Conservation (phyloP, 176 grass and related monocot genomes). For the Cenchrus purpureus region DNA sequence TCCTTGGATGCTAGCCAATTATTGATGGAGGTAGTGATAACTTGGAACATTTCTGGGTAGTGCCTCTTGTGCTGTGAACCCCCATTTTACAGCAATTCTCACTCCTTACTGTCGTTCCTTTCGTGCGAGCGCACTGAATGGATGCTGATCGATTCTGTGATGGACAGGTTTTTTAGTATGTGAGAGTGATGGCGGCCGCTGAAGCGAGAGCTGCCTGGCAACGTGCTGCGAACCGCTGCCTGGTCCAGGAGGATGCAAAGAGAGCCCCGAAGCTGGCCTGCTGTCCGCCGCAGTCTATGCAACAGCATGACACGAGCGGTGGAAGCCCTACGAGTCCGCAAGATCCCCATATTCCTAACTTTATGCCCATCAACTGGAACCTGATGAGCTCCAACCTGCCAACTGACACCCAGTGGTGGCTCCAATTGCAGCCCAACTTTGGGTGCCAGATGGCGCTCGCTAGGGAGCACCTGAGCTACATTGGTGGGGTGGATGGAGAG, state of each 20-base stretch:
- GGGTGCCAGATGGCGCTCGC: constrained; percentile 59
- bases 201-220: constrained; percentile 98
- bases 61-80: not conserved
- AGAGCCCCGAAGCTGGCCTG: constrained; percentile 79
- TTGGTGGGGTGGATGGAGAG: constrained; percentile 15
- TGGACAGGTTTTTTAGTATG: constrained; percentile 39
- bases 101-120: not conserved
- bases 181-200: constrained; percentile 76
- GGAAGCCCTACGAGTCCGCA: constrained; percentile 32
- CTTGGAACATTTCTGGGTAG: not conserved
- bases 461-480: constrained; percentile 47
- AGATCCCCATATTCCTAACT: constrained; percentile 49
- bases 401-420: constrained; percentile 74
- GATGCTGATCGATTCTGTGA: not conserved
- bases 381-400: constrained; percentile 57
- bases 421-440: constrained; percentile 84
- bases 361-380: constrained; percentile 81
- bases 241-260: constrained; percentile 95
- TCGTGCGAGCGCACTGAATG: not conserved
- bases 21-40: not conserved
- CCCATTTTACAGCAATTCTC: not conserved
- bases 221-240: constrained; percentile 78
- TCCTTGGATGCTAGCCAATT: not conserved
- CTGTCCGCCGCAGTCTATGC: constrained; percentile 41
- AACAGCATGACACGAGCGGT: constrained; percentile 40